Evolutionary conservation across 1,139 yeast species (phyloP).

Genomic region (Hemisphaericaspora xylofermentans): DNA sequence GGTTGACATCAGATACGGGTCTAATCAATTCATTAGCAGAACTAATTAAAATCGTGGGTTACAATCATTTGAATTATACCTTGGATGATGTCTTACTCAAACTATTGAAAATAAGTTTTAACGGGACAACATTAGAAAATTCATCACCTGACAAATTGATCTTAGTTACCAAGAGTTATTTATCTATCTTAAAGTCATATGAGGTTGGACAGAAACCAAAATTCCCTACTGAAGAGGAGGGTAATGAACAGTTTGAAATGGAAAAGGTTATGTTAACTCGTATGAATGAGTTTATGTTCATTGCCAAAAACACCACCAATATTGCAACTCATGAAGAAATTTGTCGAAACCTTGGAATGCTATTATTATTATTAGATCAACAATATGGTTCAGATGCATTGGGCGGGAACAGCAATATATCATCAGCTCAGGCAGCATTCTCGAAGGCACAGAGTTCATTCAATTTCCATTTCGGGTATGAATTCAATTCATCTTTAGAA

Average conservation of each 20-base stretch:
- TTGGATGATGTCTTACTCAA: conserved; percentile 75
- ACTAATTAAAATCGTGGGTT: conserved; percentile 73
- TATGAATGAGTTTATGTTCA: conserved; percentile 31
- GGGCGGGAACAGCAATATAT: conserved; percentile 13
- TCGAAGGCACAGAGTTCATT: conserved; percentile 23
- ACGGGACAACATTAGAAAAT: conserved; percentile 58
- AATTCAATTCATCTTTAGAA: conserved; percentile 24
- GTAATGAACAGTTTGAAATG: conserved; percentile 2
- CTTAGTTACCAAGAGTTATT: conserved; percentile 69
- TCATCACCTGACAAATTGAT: conserved; percentile 69
- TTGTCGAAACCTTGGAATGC: conserved; percentile 56
- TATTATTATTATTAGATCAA: conserved; percentile 60
- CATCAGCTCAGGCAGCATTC: not conserved
- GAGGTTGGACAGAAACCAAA: conserved; percentile 60
- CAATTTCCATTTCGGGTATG: conserved; percentile 55
- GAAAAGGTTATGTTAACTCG: conserved; percentile 5
- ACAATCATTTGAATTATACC: conserved; percentile 72
- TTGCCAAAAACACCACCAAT: conserved; percentile 46
- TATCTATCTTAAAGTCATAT: conserved; percentile 63
- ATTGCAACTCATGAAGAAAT: conserved; percentile 72
- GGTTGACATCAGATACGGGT: conserved; percentile 63
- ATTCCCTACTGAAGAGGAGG: conserved; percentile 67
- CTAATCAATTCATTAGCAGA: conserved; percentile 69
- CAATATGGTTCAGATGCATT: conserved; percentile 52
- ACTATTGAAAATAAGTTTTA: conserved; percentile 53